phyloP scores from a whole-genome alignment of 2,329 filamentous ascomycete species.

The Penicillium sclerotiorum region DNA sequence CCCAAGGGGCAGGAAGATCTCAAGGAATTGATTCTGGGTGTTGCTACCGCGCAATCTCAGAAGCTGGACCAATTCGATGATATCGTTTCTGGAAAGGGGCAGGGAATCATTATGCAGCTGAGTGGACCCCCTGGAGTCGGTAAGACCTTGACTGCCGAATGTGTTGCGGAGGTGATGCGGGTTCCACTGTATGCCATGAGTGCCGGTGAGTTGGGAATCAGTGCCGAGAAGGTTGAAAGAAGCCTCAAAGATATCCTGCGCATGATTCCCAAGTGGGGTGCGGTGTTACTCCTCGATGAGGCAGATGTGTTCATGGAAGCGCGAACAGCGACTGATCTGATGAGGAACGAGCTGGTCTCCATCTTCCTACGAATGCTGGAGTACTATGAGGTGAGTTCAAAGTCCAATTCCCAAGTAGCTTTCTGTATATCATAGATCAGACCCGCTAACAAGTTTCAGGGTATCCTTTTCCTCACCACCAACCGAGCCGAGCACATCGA shows the following conservation, averaged over 20 bases:
- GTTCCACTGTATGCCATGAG: slow-evolving; percentile 55
- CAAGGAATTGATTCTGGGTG: slow-evolving; percentile 52
- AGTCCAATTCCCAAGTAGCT: background rate
- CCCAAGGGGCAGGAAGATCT: slow-evolving; percentile 41
- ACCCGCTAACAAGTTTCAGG: slow-evolving; percentile 41
- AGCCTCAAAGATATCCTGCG: slow-evolving; percentile 51
- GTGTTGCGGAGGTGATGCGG: slow-evolving; percentile 54
- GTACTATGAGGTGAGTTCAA: slow-evolving; percentile 28
- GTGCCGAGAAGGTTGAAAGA: slow-evolving; percentile 46
- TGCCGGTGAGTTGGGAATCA: slow-evolving; percentile 52
- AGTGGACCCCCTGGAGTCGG: slow-evolving; percentile 57
- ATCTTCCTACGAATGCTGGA: slow-evolving; percentile 36
- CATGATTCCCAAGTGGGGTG: slow-evolving; percentile 55
- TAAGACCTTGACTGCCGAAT: slow-evolving; percentile 57
- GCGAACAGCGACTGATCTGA: slow-evolving; percentile 43
- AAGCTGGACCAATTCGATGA: slow-evolving; percentile 50
- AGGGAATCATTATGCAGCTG: slow-evolving; percentile 55
- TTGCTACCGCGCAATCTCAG: slow-evolving; percentile 48
- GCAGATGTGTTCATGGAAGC: slow-evolving; percentile 40
- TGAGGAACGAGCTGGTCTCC: slow-evolving; percentile 51
- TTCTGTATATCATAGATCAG: slow-evolving; percentile 24
- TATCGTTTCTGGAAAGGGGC: slow-evolving; percentile 56
- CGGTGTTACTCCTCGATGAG: slow-evolving; percentile 56
- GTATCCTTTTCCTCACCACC: slow-evolving; percentile 54
- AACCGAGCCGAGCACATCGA: slow-evolving; percentile 55